Evolutionary conservation across 192 early-diverging fungal genomes (phyloP).

Genomic region (Linnemannia hyalina): DNA sequence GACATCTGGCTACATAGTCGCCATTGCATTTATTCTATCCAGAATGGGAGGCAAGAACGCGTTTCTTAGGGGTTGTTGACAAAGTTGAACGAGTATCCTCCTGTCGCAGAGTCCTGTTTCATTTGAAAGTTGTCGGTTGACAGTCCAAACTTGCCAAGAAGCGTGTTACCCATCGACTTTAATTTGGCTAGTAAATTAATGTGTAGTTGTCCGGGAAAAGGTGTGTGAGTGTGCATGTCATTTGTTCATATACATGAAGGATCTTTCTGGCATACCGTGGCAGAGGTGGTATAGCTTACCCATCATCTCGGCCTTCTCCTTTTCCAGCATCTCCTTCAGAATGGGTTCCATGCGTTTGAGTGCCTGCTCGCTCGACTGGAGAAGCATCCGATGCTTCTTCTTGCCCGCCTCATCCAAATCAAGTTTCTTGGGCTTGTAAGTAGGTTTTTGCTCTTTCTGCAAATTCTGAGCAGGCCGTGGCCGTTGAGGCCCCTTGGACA

Average conservation of each 20-base stretch:
- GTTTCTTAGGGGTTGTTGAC: slow-evolving; percentile 63
- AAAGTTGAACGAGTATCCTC: slow-evolving; percentile 74
- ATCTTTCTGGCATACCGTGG: not conserved
- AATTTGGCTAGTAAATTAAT: slow-evolving; percentile 62
- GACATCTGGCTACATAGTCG: not conserved
- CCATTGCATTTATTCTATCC: not conserved
- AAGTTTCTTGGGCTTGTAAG: slow-evolving; percentile 20
- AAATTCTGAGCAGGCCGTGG: not conserved
- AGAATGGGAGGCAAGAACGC: not conserved
- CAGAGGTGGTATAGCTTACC: slow-evolving; percentile 16
- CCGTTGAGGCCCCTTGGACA: not conserved
- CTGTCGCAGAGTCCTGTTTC: slow-evolving; percentile 66
- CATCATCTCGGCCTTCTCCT: slow-evolving; percentile 80
- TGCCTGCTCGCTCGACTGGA: slow-evolving; percentile 56
- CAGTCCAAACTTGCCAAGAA: slow-evolving; percentile 82
- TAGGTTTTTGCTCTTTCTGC: not conserved
- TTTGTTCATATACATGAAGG: not conserved
- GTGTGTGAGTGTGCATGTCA: not conserved
- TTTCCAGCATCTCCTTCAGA: slow-evolving; percentile 65
- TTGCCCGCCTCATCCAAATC: slow-evolving; percentile 50
- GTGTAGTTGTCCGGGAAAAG: too few species aligned
- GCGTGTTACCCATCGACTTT: slow-evolving; percentile 78
- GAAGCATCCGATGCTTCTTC: slow-evolving; percentile 54
- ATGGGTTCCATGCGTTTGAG: slow-evolving; percentile 58
- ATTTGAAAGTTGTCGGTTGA: slow-evolving; percentile 81